Evolutionary conservation across 352 stramenopile genomes (phyloP), one percentile per base, ranked within the genome.

Genomic region (Phytophthora europaea): DNA sequence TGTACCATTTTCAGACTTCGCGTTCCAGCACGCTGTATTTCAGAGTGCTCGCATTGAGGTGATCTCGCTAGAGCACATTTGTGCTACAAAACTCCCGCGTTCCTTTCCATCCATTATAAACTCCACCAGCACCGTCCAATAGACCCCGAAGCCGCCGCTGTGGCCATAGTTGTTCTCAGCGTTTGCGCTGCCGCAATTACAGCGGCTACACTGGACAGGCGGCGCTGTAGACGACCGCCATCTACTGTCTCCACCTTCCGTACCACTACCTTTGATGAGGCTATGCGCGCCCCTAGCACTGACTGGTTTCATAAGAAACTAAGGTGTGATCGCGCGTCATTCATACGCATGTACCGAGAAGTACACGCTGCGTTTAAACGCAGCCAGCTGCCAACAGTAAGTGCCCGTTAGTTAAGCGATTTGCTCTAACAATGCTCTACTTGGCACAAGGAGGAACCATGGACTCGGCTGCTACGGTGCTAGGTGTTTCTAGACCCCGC

Each of bases 41-140:
- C 33, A 67, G 60, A 6, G n/a, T 31, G 2, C 2, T 2, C 6
- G 13, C n/a, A 67, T 23, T 36, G 33, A 60, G 34, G 20, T 59
- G 60, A 45, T 67, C 34, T 67, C 22, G 48, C 18, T 66, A 8
- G 20, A 60, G 48, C 33, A 53, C 60, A 67, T 1, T 9, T 53
- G 20, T 67, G 60, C 59, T 40, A 58, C 16, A 66, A 33, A 6
- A 10, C 8, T 51, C 47, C 10, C 1, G 6, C n/a, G 51, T 38
- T 51, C n/a, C 7, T 20, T 66, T 5, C 59, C 40, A 51, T 51
- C 40, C 59, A 66, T 58, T 58, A 31, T 8, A n/a, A 6, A 60
- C 22, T 6, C 50, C 45, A 9, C 10, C 6, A n/a, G 6, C 34
- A 5, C 33, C 34, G 13, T 16, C 4, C 28, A 31, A 61, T 61